Conservation (phyloP, 441 rosid genomes). For the Viola pubescens region DNA sequence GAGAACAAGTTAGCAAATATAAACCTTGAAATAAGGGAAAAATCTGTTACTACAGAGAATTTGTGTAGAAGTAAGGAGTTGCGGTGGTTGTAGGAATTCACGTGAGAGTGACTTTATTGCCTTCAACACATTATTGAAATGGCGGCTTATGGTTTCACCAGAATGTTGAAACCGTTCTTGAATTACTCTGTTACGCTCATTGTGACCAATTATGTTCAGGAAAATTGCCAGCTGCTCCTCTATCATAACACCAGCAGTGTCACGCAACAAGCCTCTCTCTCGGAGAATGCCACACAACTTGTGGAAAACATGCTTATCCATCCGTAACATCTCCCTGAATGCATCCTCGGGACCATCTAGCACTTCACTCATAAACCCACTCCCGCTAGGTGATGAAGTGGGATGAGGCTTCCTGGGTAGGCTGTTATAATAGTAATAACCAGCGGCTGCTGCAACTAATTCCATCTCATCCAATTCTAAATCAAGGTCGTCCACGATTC, state of each 20-base stretch:
- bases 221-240: constrained; percentile 82
- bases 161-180: constrained; percentile 77
- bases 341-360: constrained; percentile 46
- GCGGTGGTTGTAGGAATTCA: constrained; percentile 46
- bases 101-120: constrained; percentile 79
- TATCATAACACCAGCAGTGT: constrained; percentile 66
- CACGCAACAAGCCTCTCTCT: constrained; percentile 51
- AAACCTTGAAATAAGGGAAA: constrained; percentile 75
- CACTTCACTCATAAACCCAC: constrained; percentile 49
- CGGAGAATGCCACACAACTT: constrained; percentile 49
- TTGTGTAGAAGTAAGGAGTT: constrained; percentile 34
- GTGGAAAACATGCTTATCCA: constrained; percentile 73
- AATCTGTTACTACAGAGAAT: constrained; percentile 46
- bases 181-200: constrained; percentile 69
- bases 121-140: constrained; percentile 74
- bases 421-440: constrained; percentile 52
- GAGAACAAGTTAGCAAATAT: constrained; percentile 11
- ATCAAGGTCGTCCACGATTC: constrained; percentile 48
- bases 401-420: constrained; percentile 36
- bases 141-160: constrained; percentile 80
- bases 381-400: constrained; percentile 28
- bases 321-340: constrained; percentile 62
- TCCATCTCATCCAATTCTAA: constrained; percentile 80
- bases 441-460: constrained; percentile 73
- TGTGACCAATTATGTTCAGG: constrained; percentile 69